These are phyloP conservation scores for Erucastrum elatum DNA, from an alignment of 345 rosid genomes.

Conservation along the genomic window DNA sequence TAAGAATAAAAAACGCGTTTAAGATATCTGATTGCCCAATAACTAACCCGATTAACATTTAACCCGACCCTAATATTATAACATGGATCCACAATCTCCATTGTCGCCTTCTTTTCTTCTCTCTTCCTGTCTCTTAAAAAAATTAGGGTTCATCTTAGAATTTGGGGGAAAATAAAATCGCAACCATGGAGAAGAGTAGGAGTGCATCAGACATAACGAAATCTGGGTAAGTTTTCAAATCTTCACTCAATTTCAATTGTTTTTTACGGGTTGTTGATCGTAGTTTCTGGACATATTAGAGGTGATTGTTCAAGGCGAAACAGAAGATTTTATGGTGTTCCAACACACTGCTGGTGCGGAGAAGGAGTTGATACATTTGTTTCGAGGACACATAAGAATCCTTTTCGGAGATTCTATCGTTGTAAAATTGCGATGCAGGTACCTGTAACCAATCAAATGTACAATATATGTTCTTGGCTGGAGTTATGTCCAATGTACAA, in stretches of 20 bases:
- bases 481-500: background rate
- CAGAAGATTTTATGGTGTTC: background rate
- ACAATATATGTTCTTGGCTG: background rate
- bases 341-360: background rate
- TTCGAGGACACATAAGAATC: too few species aligned
- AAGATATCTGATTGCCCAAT: background rate
- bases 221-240: background rate
- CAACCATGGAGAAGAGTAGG: background rate
- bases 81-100: background rate
- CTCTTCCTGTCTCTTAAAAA: too few species aligned
- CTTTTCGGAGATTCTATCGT: too few species aligned
- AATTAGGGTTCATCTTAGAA: background rate
- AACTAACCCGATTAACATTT: too few species aligned
- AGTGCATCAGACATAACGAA: background rate
- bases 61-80: background rate
- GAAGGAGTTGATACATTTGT: background rate
- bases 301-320: background rate
- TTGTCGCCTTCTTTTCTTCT: background rate
- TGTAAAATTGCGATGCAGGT: too few species aligned
- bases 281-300: background rate
- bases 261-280: background rate
- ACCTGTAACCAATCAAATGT: too few species aligned
- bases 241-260: background rate
- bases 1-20: too few species aligned
- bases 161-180: background rate